Base-by-base conservation (phyloP, 1,284 basidiomycete genomes). In the Pseudozyma hubeiensis region DNA sequence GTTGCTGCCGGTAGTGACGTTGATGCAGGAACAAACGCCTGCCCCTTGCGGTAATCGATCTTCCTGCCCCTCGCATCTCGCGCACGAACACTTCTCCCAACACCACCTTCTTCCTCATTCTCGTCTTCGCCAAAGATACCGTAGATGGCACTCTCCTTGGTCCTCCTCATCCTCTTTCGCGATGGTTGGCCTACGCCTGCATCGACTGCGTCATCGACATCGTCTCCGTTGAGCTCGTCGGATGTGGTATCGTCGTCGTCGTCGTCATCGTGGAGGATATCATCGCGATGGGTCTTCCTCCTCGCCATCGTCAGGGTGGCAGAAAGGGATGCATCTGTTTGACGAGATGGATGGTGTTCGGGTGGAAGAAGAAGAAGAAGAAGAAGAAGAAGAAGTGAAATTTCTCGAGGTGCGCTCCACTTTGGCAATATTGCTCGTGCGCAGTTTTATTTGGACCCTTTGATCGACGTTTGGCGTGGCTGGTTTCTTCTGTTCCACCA, bases 71-170 rank as follows among this genome's bases (percentile, higher is more conserved):
- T 58, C 14, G 37, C 34, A 56, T 67, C 65, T 13, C 50, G 16
- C 5, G 55, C 64, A 8, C 59, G 41, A 11, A 61, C 72, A 10
- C 61, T 68, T 40, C 64, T 52, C 2, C 63, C 49, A 0, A 33
- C 35, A 0, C 62, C 57, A 31, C 53, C 59, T 17, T 68, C 49
- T n/a, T 48, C 29, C 19, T 65, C 65, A n/a, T 62, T 62, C 59
- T 90, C 90, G 47, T 90, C 88, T 1, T 91, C 89, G 0, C 87
- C 92, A 85, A 94, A 95, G 0, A 93, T 87, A 4, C 94, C 94
- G 79, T 95, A 94, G 59, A 91, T 88, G 1, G 53, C 77, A 7
- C 71, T 56, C 0, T 65, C 65, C 16, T 76, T 72, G 1, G 66
- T 60, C 8, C 43, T 41, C 33, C 41, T 66, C 63, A 58, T 75